Evolutionary conservation across 768 basidiomycete genomes (phyloP).

Genomic region (Pleurotus citrinopileatus): DNA sequence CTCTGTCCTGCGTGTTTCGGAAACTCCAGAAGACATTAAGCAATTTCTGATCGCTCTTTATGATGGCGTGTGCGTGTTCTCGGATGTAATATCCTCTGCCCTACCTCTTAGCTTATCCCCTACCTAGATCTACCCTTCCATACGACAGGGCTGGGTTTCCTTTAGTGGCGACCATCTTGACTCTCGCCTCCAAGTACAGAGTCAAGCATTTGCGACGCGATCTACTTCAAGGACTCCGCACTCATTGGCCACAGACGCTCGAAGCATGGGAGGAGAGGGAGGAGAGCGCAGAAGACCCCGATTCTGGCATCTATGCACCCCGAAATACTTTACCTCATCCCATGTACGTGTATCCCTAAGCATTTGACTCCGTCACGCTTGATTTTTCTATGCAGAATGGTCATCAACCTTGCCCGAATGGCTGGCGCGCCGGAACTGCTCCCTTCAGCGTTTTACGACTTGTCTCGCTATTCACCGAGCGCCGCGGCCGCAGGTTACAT

Average conservation of each 20-base stretch:
- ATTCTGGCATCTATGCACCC: conserved; percentile 52
- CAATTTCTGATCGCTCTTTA: conserved; percentile 64
- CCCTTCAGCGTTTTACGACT: conserved; percentile 78
- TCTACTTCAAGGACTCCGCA: conserved; percentile 48
- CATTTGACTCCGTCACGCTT: conserved; percentile 10
- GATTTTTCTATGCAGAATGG: conserved; percentile 35
- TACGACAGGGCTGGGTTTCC: conserved; percentile 50
- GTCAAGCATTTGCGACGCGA: conserved; percentile 56
- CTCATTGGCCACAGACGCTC: conserved; percentile 62
- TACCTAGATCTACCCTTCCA: conserved; percentile 40
- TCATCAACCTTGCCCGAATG: conserved; percentile 66
- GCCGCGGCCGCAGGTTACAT: conserved; percentile 53
- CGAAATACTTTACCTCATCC: conserved; percentile 59
- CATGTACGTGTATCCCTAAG: conserved; percentile 43
- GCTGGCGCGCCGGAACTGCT: conserved; percentile 55
- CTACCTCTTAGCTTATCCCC: conserved; percentile 15
- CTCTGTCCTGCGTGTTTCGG: conserved; percentile 52
- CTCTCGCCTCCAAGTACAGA: conserved; percentile 62
- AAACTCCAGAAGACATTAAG: conserved; percentile 53
- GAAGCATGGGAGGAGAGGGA: conserved; percentile 68
- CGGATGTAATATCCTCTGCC: background rate
- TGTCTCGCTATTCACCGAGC: conserved; percentile 66
- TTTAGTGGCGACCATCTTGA: conserved; percentile 54
- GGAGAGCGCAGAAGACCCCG: conserved; percentile 44
- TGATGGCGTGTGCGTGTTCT: conserved; percentile 59